Percentiles rank a stretch among this genome's conserved stretches.
These are phyloP conservation scores for Lablab purpureus DNA, from an alignment of 306 rosid genomes.

Conservation along the genomic window DNA sequence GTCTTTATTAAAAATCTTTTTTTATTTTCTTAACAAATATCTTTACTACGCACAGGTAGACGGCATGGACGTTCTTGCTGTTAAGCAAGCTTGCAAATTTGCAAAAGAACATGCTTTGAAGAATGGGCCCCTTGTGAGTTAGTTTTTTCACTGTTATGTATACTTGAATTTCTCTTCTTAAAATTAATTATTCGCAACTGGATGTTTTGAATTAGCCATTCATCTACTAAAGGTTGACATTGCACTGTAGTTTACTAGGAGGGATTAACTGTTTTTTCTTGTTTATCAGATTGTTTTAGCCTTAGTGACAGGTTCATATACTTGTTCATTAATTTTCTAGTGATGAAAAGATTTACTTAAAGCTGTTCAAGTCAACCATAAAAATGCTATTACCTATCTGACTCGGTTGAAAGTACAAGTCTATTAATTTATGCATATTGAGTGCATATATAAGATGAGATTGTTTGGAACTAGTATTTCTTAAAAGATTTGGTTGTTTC, in stretches of 20 bases:
- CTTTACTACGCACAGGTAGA: slow-evolving; percentile 72
- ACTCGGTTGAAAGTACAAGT: neutral
- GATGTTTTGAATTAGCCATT: slow-evolving; percentile 29
- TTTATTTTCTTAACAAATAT: slow-evolving; percentile 23
- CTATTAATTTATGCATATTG: neutral
- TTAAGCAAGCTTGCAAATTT: slow-evolving; percentile 92
- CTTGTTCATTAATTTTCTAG: neutral
- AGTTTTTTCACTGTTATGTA: slow-evolving; percentile 27
- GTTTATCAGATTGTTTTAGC: neutral
- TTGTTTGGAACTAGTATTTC: neutral
- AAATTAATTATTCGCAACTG: slow-evolving; percentile 5
- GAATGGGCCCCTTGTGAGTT: slow-evolving; percentile 96
- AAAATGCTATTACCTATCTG: neutral
- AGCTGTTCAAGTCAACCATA: slow-evolving; percentile 2
- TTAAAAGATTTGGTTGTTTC: neutral
- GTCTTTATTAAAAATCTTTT: neutral
- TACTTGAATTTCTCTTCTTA: slow-evolving; percentile 25
- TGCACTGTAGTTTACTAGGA: slow-evolving; percentile 2
- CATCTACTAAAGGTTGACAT: slow-evolving; percentile 16
- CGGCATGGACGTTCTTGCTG: slow-evolving; percentile 98
- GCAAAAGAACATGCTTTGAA: slow-evolving; percentile 95
- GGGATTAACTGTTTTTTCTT: slow-evolving; percentile 19
- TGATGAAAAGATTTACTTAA: slow-evolving; percentile 5
- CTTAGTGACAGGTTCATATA: slow-evolving; percentile 6
- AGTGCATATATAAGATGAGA: neutral